Evolutionary conservation across 176 grass and related monocot genomes (phyloP), one percentile per base, ranked within the genome.

Genomic region (Olyra latifolia): DNA sequence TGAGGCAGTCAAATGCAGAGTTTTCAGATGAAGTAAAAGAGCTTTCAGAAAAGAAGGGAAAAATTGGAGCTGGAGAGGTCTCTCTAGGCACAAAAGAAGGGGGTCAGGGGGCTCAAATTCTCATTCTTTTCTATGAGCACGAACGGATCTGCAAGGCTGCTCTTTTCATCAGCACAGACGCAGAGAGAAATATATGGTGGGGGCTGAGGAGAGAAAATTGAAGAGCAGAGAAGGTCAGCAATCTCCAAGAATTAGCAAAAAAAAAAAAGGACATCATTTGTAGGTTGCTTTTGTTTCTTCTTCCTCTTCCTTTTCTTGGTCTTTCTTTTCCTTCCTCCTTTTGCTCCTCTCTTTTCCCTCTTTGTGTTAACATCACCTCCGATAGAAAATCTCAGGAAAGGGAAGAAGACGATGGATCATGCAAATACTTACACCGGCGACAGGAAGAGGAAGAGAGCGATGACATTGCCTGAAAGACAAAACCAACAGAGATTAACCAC

Each of bases 361-460:
- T 35, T 70, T 11, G 2, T 23, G 71, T 20, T 3, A 17, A 24
- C 23, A 55, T 38, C 1, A 77, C 16, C 7, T 56, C n/a, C 5
- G 52, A 15, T 85, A 47, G 12, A 45, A 52, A 84, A 13, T 20
- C 7, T 35, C 32, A 35, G 32, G 1, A 11, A 14, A 6, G 0
- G 19, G 59, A 62, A 77, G 10, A 32, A 55, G 40, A 13, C 1
- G 20, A 38, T 14, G 11, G 25, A 50, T 22, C n/a, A 40, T 28
- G 16, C 25, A 16, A 16, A 29, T 22, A 83, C 88, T 93, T 91
- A 93, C 91, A 93, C 71, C 48, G 91, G 91, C 11, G 92, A 91
- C 24, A 94, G 83, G 78, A 94, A 94, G 52, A 94, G 88, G 84
- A 94, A 94, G 75, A 94, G 88, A 66, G 89, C 92, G 47, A 90